phyloP scores from a whole-genome alignment of 2,329 filamentous ascomycete species.

The Pseudohalonectria lignicola region DNA sequence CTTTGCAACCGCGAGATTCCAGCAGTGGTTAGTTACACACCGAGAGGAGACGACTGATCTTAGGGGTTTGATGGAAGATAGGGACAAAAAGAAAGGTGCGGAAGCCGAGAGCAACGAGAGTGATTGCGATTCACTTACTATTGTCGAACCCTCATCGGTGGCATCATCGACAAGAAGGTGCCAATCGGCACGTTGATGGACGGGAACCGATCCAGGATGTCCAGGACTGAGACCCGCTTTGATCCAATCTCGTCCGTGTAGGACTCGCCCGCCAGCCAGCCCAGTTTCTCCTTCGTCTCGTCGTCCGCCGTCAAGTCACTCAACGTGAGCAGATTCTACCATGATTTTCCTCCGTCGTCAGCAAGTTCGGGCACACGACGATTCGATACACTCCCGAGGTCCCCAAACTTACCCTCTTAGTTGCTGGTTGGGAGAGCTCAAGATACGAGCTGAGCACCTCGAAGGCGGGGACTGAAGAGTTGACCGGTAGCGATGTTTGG shows the following conservation, averaged over 20 bases:
- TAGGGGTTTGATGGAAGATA: background rate
- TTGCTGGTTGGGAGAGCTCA: constrained; percentile 60
- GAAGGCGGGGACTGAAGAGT: constrained; percentile 45
- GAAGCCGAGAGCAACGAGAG: too few species aligned
- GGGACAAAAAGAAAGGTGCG: too few species aligned
- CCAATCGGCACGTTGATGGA: constrained; percentile 42
- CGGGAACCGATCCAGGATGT: constrained; percentile 48
- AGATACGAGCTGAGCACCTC: constrained; percentile 59
- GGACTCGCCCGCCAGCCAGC: constrained; percentile 21
- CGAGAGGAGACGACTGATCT: background rate
- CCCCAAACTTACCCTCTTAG: constrained; percentile 39
- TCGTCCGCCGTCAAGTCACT: constrained; percentile 20
- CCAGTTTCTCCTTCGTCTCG: constrained; percentile 22
- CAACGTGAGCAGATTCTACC: background rate
- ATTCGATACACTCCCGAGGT: too few species aligned
- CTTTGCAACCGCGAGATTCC: too few species aligned
- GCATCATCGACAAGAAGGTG: constrained; percentile 51
- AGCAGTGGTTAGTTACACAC: background rate
- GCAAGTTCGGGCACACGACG: too few species aligned
- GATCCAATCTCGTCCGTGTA: constrained; percentile 27
- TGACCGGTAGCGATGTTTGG: constrained; percentile 44
- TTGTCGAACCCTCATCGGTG: constrained; percentile 40
- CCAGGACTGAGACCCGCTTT: constrained; percentile 44
- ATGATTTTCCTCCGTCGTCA: too few species aligned
- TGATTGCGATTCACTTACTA: too few species aligned